Evolutionary conservation across 2,329 filamentous ascomycete genomes (phyloP).

Genomic region (Aspergillus tubingensis): DNA sequence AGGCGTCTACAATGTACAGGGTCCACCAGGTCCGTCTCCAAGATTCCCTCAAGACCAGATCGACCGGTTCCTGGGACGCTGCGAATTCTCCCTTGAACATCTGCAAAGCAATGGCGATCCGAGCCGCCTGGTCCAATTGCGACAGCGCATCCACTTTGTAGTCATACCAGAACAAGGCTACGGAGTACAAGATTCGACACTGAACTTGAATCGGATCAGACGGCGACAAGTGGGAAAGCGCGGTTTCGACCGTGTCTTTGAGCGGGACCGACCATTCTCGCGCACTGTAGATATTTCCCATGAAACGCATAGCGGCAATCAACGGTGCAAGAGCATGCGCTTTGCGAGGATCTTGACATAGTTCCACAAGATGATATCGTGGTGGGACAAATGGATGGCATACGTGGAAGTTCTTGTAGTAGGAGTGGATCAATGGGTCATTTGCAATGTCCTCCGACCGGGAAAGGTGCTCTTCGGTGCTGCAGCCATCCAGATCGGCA

Average conservation of each 20-base stretch:
- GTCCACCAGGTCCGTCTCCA: conserved; percentile 53
- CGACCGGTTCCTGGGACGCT: conserved; percentile 58
- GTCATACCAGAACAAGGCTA: conserved; percentile 29
- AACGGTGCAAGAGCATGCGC: conserved; percentile 23
- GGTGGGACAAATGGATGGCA: conserved; percentile 35
- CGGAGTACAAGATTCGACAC: conserved; percentile 30
- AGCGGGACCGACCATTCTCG: conserved; percentile 22
- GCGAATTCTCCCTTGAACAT: conserved; percentile 28
- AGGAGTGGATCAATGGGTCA: conserved; percentile 26
- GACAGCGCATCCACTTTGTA: conserved; percentile 20
- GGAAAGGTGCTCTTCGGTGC: background rate
- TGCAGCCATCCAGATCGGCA: background rate
- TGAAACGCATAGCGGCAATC: conserved; percentile 30
- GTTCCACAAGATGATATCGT: conserved; percentile 15
- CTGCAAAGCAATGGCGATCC: conserved; percentile 25
- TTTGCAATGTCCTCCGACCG: conserved; percentile 12
- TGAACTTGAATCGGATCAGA: conserved; percentile 20
- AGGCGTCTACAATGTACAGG: conserved; percentile 70
- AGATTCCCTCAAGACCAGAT: conserved; percentile 30
- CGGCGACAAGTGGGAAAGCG: conserved; percentile 7
- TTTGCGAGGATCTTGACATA: conserved; percentile 17
- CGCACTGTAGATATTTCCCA: conserved; percentile 29
- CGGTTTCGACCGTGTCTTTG: conserved; percentile 19
- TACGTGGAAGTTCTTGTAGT: conserved; percentile 36
- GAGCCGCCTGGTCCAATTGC: conserved; percentile 24